Evolutionary conservation across 305 asterid genomes (phyloP).

Genomic region (Solanum chacoense): DNA sequence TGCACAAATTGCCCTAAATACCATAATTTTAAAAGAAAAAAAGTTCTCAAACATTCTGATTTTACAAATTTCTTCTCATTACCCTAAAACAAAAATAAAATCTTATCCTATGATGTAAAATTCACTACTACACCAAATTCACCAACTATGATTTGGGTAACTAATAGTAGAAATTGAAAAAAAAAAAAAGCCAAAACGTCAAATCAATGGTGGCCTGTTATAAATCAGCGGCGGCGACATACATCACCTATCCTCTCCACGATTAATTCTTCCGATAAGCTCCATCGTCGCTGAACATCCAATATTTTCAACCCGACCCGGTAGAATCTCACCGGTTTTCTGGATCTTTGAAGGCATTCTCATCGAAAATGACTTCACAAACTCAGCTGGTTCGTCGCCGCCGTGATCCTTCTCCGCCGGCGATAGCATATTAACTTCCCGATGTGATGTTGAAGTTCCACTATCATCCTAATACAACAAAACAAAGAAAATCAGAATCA

Average conservation of each 20-base stretch:
- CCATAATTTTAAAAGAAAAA: too few relatives aligned
- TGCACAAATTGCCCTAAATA: background rate
- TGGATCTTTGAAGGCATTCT: background rate
- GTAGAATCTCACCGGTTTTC: background rate
- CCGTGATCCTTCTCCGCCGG: background rate
- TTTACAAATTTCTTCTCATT: too few relatives aligned
- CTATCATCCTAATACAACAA: background rate
- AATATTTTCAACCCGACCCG: background rate
- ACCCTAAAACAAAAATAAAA: too few relatives aligned
- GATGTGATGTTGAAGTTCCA: background rate
- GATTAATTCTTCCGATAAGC: background rate
- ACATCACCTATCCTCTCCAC: background rate
- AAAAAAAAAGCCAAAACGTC: background rate
- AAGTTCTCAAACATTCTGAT: background rate
- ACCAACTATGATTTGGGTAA: too few relatives aligned
- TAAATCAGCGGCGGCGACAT: too few relatives aligned
- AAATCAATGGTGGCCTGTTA: background rate
- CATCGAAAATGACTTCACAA: background rate
- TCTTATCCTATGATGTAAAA: background rate
- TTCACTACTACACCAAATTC: background rate
- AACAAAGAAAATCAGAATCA: background rate
- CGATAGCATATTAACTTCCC: background rate
- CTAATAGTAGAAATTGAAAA: too few relatives aligned
- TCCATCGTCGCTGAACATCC: background rate
- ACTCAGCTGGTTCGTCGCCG: background rate